Base-by-base conservation (phyloP, 768 basidiomycete genomes). In the Neoboletus magnificus region DNA sequence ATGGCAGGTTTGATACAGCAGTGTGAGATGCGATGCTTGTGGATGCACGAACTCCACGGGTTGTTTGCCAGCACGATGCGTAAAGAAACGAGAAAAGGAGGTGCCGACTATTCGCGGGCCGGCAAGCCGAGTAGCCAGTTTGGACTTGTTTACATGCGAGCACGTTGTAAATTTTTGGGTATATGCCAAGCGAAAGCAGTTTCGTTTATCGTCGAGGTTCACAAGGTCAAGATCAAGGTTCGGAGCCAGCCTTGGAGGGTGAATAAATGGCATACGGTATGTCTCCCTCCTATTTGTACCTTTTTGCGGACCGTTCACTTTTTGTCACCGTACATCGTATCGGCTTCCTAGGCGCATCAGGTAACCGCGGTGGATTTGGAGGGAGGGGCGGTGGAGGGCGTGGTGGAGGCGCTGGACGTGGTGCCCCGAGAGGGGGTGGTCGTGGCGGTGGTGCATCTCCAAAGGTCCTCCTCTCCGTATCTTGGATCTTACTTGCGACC, bases 351-450 rank as follows among this genome's bases (percentile, higher is more conserved):
- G 83, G 82, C 62, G 76, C 66, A 76, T 79, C 87, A 71, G 91
- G 91, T 57, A 85, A 86, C 65, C 85, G 91, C 58, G 90, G 90
- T 33, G 86, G 85, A 62, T 86, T 85, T 73, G 78, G 77, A 22
- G 66, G 74, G 15, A 64, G 76, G 33, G 76, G 78, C 45, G 74
- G 71, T 11, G 74, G 76, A 13, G 69, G 75, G 27, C 71, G 77
- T 40, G 74, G 70, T 4, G 69, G 75, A 22, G 73, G 74, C 44
- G 66, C 65, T 42, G 72, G 71, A 25, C 59, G 73, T 37, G 77
- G 77, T 56, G 73, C 75, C 33, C 65, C 74, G 25, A 62, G 74
- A 52, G 74, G 75, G n/a, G 67, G 71, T 25, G 71, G 77, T 52
- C 70, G 81, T 43, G 73, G 75, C 51, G 74, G 77, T 57, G 74